Evolutionary conservation across 768 basidiomycete species (phyloP).

Genomic region (Kondoa malvinella): DNA sequence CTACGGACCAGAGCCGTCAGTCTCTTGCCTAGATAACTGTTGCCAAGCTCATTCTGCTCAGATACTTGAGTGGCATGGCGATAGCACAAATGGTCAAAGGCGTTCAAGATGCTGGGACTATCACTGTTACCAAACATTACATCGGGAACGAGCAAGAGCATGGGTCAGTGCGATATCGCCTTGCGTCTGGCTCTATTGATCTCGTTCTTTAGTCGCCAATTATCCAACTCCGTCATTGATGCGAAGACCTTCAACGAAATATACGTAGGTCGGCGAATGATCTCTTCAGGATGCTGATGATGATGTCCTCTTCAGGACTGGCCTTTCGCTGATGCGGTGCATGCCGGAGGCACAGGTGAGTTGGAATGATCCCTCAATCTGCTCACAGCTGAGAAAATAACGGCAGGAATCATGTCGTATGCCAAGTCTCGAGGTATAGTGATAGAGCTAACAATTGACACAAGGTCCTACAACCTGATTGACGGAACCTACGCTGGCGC

Average conservation of each 20-base stretch:
- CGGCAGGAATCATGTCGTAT: not conserved
- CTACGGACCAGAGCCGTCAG: not conserved
- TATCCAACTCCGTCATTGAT: not conserved
- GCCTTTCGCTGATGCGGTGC: not conserved
- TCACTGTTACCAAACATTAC: not conserved
- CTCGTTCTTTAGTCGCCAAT: no score
- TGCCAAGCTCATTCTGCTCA: not conserved
- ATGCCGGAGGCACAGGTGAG: not conserved
- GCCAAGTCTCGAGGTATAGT: no score
- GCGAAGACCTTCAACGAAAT: not conserved
- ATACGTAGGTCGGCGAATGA: not conserved
- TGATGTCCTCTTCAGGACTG: not conserved
- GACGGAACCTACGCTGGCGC: not conserved
- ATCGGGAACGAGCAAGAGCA: not conserved
- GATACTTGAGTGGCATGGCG: not conserved
- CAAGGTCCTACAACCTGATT: not conserved
- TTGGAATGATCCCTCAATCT: not conserved
- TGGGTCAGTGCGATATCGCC: no score
- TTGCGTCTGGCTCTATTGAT: no score
- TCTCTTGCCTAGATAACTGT: not conserved
- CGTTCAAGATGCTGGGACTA: not conserved
- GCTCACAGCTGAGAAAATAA: not conserved
- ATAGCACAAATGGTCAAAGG: not conserved
- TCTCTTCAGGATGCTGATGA: not conserved
- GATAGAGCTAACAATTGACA: no score